Evolutionary conservation across 1,284 basidiomycete genomes (phyloP), one percentile per base, ranked within the genome.

Genomic region (Amylostereum areolatum): DNA sequence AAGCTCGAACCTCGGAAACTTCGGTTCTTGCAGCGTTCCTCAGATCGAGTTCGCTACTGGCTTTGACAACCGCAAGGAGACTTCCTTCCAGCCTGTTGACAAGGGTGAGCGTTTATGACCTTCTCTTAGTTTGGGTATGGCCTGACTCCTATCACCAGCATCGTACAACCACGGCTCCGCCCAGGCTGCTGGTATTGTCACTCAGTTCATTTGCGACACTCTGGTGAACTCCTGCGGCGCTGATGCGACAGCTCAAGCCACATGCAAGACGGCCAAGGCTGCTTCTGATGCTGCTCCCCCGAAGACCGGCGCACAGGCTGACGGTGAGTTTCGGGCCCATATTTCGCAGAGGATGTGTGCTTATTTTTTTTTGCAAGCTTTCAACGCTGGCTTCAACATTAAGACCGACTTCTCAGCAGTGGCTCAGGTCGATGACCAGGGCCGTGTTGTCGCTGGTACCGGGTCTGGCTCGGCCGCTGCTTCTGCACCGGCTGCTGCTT

Each of bases 11-110:
- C 70, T 72, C 48, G 73, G 71, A n/a, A 59, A 79, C 62, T 81
- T 81, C 54, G 80, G 81, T n/a, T 67, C 61, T 29, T 83, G 81
- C 68, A 67, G 73, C 3, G 65, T 75, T 29, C 80, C 80, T 10
- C 63, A 80, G 61, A 81, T 86, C 54, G 71, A 78, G 55, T 85
- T 85, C 56, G 80, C 69, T 30, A 67, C 60, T 7, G 80, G 80
- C 6, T 80, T 84, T 52, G 78, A 84, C 56, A 66, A 66, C 53
- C 71, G 82, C 45, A 75, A 69, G 55, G 82, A 83, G 57, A 80
- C 77, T 10, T 72, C 71, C 59, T 81, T 79, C 68, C 58, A 74
- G 58, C 76, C 76, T 39, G 66, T 64, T 27, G 69, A 74, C 55
- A 59, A 67, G 57, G 62, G 73, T 74, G 48, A 51, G 67, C 53